A percentile compares a stretch with the other conserved stretches of the same genome.
phyloP scores from a whole-genome alignment of 192 early-diverging fungal genomes.

The Backusella tarrabulga region DNA sequence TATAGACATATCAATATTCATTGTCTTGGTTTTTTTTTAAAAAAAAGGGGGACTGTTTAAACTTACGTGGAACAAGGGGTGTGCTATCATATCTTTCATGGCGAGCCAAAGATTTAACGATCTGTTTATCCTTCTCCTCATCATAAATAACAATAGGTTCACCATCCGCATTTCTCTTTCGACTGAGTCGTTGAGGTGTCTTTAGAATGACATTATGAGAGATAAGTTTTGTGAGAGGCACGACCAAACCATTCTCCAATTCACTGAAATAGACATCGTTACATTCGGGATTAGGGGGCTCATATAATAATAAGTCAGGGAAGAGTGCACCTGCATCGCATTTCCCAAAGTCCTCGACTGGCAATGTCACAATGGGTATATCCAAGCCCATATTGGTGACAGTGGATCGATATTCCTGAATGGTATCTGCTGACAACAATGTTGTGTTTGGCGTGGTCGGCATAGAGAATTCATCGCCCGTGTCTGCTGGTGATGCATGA shows the following conservation, averaged over 20 bases:
- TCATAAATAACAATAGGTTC: conserved; percentile 28
- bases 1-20: not conserved
- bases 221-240: conserved; percentile 44
- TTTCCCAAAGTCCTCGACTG: conserved; percentile 36
- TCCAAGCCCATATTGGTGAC: conserved; percentile 30
- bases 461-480: conserved; percentile 5
- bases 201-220: conserved; percentile 19
- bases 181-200: conserved; percentile 3
- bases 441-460: not conserved
- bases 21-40: not conserved
- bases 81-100: conserved; percentile 40
- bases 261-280: conserved; percentile 57
- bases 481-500: not conserved
- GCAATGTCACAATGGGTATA: conserved; percentile 23
- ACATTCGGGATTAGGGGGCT: conserved; percentile 51
- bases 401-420: conserved; percentile 2
- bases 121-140: conserved; percentile 9
- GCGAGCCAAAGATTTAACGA: conserved; percentile 34
- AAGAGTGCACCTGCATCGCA: conserved; percentile 46
- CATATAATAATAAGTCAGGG: conserved; percentile 48
- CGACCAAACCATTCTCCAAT: conserved; percentile 50
- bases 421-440: not conserved
- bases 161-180: conserved; percentile 39
- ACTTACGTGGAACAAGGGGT: conserved; percentile 34
- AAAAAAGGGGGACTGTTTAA: conserved; percentile 2